A percentile compares a stretch with the other conserved stretches of the same genome.
phyloP scores from a whole-genome alignment of 2,329 filamentous ascomycete genomes.

The Colletotrichum melonis region DNA sequence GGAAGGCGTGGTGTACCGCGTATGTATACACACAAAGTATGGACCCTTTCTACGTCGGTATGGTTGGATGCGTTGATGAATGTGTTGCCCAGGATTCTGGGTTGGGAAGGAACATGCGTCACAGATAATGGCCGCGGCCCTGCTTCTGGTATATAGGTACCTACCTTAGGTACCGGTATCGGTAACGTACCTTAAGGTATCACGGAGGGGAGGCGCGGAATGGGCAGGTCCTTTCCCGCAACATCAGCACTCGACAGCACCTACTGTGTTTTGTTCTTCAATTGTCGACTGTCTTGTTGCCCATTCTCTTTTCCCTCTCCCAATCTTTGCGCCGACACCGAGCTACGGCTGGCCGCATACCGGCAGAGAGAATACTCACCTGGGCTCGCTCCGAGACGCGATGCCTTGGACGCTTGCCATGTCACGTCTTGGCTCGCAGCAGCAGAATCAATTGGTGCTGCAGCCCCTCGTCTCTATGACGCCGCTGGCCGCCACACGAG shows the following conservation, averaged over 20 bases:
- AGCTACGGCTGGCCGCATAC: neutral
- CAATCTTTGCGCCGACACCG: neutral
- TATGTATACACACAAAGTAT: neutral
- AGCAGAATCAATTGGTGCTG: slow-evolving; percentile 24
- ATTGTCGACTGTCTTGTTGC: neutral
- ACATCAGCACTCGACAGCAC: neutral
- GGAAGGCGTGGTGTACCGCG: neutral
- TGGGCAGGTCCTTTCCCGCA: neutral
- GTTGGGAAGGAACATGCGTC: neutral
- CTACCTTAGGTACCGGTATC: too few relatives aligned
- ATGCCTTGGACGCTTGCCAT: slow-evolving; percentile 19
- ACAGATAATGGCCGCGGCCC: neutral
- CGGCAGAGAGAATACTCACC: neutral
- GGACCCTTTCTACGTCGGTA: neutral
- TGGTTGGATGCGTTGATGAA: neutral
- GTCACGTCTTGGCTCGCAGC: slow-evolving; percentile 25
- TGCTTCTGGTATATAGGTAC: too few relatives aligned
- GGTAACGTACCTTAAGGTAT: neutral
- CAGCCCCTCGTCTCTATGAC: slow-evolving; percentile 31
- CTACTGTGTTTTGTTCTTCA: neutral
- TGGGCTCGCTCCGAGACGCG: neutral
- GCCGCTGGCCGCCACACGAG: slow-evolving; percentile 23
- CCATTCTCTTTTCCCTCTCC: neutral
- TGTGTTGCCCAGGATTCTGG: neutral
- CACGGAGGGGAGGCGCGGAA: neutral